Percentiles rank a stretch among this genome's conserved stretches.
Conservation (phyloP, 2,329 filamentous ascomycete species). For the Neopestalotiopsis sp. region DNA sequence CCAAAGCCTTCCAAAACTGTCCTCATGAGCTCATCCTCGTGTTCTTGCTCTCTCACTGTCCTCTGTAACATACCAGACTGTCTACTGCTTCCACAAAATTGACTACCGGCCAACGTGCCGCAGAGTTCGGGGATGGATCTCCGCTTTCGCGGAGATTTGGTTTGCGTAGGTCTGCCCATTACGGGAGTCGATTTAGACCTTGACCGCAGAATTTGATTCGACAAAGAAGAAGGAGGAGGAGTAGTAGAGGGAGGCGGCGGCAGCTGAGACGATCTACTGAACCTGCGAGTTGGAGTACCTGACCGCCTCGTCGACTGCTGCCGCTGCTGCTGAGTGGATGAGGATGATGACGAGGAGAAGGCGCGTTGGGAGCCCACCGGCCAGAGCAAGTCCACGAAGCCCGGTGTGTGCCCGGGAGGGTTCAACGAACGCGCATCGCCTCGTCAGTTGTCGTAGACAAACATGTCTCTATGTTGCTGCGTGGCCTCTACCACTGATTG, state of each 20-base stretch:
- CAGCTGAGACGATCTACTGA: neutral
- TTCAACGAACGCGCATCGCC: slow-evolving; percentile 22
- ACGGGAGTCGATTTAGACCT: neutral
- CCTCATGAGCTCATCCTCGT: slow-evolving; percentile 17
- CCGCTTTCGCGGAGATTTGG: neutral
- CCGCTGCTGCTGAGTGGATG: slow-evolving; percentile 10
- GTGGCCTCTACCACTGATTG: slow-evolving; percentile 85
- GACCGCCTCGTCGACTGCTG: slow-evolving; percentile 16
- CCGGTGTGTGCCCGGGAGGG: slow-evolving; percentile 23
- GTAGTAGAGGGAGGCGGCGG: neutral
- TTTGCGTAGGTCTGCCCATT: neutral
- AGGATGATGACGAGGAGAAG: slow-evolving; percentile 12
- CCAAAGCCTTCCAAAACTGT: slow-evolving; percentile 14
- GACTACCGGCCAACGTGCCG: slow-evolving; percentile 1
- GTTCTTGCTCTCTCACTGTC: neutral
- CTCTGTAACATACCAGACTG: neutral
- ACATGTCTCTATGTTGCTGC: slow-evolving; percentile 80
- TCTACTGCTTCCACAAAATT: neutral
- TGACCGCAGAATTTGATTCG: neutral
- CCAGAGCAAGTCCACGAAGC: slow-evolving; percentile 47
- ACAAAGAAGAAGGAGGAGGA: slow-evolving; percentile 11
- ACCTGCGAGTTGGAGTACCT: neutral
- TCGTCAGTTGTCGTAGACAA: slow-evolving; percentile 58
- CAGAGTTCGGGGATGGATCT: slow-evolving; percentile 9
- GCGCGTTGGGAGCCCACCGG: slow-evolving; percentile 32